Conservation (phyloP, 1,139 yeast genomes). For the Meyerozyma carpophila region DNA sequence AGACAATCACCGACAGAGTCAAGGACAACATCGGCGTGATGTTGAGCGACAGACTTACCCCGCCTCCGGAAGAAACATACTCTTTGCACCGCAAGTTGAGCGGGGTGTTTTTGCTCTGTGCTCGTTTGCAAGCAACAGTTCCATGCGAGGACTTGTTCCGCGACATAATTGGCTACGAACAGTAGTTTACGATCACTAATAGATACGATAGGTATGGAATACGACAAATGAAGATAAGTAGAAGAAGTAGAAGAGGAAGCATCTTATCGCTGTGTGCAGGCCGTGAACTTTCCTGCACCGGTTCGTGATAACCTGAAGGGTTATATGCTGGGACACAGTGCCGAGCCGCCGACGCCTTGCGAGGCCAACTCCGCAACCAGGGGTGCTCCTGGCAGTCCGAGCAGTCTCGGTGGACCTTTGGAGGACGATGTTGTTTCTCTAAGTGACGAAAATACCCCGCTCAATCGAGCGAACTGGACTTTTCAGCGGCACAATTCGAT, state of each 20-base stretch:
- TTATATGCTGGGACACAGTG: neutral
- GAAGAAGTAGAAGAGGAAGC: too few relatives aligned
- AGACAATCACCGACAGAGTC: constrained; percentile 91
- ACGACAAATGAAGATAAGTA: too few relatives aligned
- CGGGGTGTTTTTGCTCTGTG: constrained; percentile 88
- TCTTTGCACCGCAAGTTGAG: constrained; percentile 90
- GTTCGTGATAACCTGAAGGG: neutral
- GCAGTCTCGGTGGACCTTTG: neutral
- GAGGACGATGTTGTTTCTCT: neutral
- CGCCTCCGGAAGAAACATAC: constrained; percentile 98
- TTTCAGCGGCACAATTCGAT: constrained; percentile 29
- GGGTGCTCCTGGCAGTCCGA: neutral
- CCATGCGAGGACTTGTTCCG: constrained; percentile 76
- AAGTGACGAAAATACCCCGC: neutral
- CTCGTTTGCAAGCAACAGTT: constrained; percentile 76
- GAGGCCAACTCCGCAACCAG: neutral
- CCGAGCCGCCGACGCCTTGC: neutral
- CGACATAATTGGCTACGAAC: constrained; percentile 58
- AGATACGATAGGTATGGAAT: neutral
- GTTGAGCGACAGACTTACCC: constrained; percentile 87
- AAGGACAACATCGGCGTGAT: constrained; percentile 79
- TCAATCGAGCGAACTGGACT: neutral
- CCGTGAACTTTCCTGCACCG: neutral
- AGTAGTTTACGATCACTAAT: neutral
- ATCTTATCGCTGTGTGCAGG: neutral